Evolutionary conservation across 768 basidiomycete genomes (phyloP).

Genomic region (Suillus tomentosus): DNA sequence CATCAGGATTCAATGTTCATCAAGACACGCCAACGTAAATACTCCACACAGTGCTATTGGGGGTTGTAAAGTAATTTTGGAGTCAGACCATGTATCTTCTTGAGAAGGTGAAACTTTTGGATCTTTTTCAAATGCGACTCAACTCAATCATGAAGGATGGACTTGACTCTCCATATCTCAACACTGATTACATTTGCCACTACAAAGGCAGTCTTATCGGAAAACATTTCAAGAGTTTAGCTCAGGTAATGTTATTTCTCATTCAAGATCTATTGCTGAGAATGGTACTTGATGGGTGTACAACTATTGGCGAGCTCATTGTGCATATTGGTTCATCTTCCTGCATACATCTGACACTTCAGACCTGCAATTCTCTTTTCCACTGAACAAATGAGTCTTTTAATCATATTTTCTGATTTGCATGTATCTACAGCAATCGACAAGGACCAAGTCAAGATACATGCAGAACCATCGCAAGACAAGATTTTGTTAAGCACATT

Average conservation of each 20-base stretch:
- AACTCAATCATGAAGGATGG: constrained; percentile 22
- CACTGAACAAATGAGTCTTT: constrained; percentile 31
- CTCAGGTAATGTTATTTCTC: constrained; percentile 31
- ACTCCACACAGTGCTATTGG: constrained; percentile 37
- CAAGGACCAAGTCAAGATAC: no score
- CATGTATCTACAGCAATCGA: no score
- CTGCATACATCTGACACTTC: constrained; percentile 28
- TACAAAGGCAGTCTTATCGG: constrained; percentile 35
- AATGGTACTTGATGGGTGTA: constrained; percentile 18
- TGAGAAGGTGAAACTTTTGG: constrained; percentile 23
- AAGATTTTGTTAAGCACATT: no score
- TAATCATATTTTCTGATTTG: constrained; percentile 14
- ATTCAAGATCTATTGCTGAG: constrained; percentile 34
- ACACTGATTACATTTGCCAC: constrained; percentile 33
- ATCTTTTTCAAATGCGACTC: constrained; percentile 26
- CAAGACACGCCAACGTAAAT: constrained; percentile 35
- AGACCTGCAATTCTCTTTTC: constrained; percentile 32
- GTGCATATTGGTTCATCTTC: constrained; percentile 35
- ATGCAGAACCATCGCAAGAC: no score
- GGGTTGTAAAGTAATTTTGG: constrained; percentile 37
- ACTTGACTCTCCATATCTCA: constrained; percentile 25
- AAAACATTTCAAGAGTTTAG: constrained; percentile 34
- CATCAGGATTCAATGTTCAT: constrained; percentile 24
- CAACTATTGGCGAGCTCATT: constrained; percentile 28
- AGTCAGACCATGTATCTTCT: constrained; percentile 24